Evolutionary conservation across 148 eudicot genomes (phyloP).

Genomic region (Simmondsia chinensis): DNA sequence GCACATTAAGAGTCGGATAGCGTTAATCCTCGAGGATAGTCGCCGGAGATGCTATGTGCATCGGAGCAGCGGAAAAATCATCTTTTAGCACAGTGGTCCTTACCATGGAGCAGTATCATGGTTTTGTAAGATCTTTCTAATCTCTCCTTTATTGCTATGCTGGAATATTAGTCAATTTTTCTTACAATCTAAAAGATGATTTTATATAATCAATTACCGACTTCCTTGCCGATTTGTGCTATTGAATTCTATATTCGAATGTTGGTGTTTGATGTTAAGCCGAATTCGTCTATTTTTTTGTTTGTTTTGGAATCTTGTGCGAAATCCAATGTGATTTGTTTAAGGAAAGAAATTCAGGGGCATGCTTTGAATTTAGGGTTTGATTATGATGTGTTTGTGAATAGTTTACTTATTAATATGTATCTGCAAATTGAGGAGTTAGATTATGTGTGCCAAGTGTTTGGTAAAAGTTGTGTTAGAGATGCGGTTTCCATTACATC

Average conservation of each 20-base stretch:
- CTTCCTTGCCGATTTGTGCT: conserved; percentile 15
- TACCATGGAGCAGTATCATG: no score
- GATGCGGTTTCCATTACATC: conserved; percentile 41
- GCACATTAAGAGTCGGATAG: no score
- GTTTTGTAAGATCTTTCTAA: no score
- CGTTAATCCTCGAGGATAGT: no score
- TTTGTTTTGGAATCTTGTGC: conserved; percentile 44
- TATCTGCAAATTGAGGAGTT: conserved; percentile 30
- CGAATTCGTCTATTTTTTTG: conserved; percentile 60
- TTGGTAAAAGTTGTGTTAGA: conserved; percentile 31
- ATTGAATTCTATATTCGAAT: conserved; percentile 34
- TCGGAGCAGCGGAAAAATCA: no score
- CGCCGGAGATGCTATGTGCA: no score
- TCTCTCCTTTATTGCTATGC: no score
- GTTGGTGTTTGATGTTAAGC: conserved; percentile 28
- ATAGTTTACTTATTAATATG: conserved; percentile 49
- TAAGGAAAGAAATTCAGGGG: conserved; percentile 44
- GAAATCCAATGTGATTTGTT: no score
- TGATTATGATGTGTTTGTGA: conserved; percentile 38
- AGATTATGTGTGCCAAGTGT: conserved; percentile 30
- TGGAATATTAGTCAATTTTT: no score
- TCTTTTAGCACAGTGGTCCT: no score
- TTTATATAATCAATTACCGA: no score
- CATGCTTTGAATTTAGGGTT: conserved; percentile 45
- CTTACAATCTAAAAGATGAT: no score